Base-by-base conservation (phyloP, 2,329 filamentous ascomycete genomes). In the Ophiostoma triangulosporum region DNA sequence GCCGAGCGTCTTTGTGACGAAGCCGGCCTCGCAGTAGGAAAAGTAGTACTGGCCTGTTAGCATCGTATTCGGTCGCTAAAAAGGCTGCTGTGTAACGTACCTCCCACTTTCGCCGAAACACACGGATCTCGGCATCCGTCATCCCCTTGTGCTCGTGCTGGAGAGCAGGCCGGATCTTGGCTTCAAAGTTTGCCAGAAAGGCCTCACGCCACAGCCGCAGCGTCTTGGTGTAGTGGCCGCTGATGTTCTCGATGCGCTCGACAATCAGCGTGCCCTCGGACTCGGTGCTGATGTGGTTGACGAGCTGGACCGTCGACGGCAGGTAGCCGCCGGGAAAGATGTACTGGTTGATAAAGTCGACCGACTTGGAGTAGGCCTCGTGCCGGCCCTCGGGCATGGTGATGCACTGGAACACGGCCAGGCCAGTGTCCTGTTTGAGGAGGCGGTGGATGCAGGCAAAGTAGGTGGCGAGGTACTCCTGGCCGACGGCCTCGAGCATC, bases 311-410 rank as follows among this genome's bases (percentile, higher is more conserved):
- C 31, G 73, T 71, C 3, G 74, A 76, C 0, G 79, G 79, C 6
- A 88, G 69, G 62, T 88, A 83, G 1, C 84, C 85, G n/a, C 84
- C 84, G 0, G 84, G 85, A 66, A 89, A 88, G 53, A 88, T 88
- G 66, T 88, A 86, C 57, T 81, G 80, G 54, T 83, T 77, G 62
- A 88, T 87, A 66, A 88, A 88, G 62, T 87, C 84, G 64, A 84
- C 79, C 3, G 76, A 75, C 60, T 75, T 79, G 17, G 78, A 73
- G 62, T 87, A 87, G 7, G 74, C 76, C 57, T 80, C 77, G 62
- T 86, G 83, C 51, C 82, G 73, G 36, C 74, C 70, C 62, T 88
- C 82, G 0, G 83, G 83, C 76, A 87, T 87, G 2, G 84, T 88
- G 62, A 87, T 88, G 65, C 83, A 86, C 64, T 88, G 84, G 65